Evolutionary conservation across 345 rosid species (phyloP).

Genomic region (Erucastrum elatum): DNA sequence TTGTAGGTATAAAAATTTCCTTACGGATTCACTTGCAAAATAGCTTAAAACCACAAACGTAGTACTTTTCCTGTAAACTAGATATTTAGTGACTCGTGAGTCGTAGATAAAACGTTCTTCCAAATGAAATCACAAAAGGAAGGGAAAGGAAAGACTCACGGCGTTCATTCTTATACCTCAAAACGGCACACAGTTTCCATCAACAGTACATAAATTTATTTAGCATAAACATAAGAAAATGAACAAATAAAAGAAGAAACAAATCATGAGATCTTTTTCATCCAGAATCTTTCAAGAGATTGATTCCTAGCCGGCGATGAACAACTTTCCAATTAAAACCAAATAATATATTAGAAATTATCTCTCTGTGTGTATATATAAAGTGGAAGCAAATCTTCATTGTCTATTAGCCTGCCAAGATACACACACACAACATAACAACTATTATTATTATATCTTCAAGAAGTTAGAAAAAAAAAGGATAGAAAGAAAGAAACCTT

Average conservation of each 20-base stretch:
- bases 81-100: no score
- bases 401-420: constrained; percentile 32
- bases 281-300: background rate
- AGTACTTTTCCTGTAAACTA: no score
- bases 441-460: background rate
- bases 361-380: background rate
- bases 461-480: background rate
- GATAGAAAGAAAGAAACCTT: constrained; percentile 48
- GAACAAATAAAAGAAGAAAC: constrained; percentile 1
- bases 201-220: background rate
- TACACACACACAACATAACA: background rate
- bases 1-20: no score
- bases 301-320: constrained; percentile 12
- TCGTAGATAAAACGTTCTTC: no score
- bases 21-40: no score
- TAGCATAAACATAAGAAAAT: background rate
- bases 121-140: no score
- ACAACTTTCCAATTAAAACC: constrained; percentile 5
- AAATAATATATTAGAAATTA: background rate
- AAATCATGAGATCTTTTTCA: constrained; percentile 12
- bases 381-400: constrained; percentile 20
- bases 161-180: background rate
- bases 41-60: no score
- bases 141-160: no score
- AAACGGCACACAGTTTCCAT: background rate